These are phyloP conservation scores for Secale cereale DNA, from an alignment of 176 grass and related monocot genomes.

Conservation along the genomic window DNA sequence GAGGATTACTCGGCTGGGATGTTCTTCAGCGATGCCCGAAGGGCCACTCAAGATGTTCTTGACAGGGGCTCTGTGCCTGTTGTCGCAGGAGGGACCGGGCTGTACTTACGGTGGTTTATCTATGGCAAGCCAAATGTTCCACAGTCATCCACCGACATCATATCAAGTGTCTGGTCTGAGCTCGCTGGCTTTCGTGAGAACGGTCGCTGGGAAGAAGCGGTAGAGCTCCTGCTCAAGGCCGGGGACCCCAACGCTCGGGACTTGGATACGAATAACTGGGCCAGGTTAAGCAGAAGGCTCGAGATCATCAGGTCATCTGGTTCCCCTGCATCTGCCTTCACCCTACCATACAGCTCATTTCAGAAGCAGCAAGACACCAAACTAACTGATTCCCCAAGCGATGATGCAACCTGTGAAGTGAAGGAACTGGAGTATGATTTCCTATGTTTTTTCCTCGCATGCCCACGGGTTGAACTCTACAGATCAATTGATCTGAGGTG, in stretches of 20 bases:
- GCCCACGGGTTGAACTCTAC: conserved; percentile 50
- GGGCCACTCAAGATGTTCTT: conserved; percentile 45
- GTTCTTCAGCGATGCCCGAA: conserved; percentile 60
- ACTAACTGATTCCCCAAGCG: not conserved
- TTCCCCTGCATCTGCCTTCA: conserved; percentile 57
- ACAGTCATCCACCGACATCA: conserved; percentile 33
- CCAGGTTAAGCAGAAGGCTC: conserved; percentile 49
- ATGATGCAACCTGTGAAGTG: not conserved
- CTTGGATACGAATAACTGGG: conserved; percentile 65
- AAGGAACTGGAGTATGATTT: conserved; percentile 62
- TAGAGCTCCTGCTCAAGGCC: conserved; percentile 58
- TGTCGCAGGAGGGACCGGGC: conserved; percentile 68
- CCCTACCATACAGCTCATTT: conserved; percentile 54
- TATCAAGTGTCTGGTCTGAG: conserved; percentile 46
- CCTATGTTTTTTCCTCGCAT: conserved; percentile 62
- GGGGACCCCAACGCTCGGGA: conserved; percentile 57
- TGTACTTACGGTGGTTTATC: conserved; percentile 81
- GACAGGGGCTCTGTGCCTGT: conserved; percentile 44
- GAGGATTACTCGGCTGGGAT: conserved; percentile 77
- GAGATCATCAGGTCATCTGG: conserved; percentile 74
- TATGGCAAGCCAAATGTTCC: conserved; percentile 84
- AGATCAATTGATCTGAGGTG: conserved; percentile 69
- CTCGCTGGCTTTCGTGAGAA: conserved; percentile 42
- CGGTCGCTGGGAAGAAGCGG: conserved; percentile 61
- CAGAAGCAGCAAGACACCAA: conserved; percentile 9